Percentiles rank a stretch among this genome's conserved stretches.
Evolutionary conservation across 2,329 filamentous ascomycete species (phyloP).

Genomic region (Colletotrichum filicis): DNA sequence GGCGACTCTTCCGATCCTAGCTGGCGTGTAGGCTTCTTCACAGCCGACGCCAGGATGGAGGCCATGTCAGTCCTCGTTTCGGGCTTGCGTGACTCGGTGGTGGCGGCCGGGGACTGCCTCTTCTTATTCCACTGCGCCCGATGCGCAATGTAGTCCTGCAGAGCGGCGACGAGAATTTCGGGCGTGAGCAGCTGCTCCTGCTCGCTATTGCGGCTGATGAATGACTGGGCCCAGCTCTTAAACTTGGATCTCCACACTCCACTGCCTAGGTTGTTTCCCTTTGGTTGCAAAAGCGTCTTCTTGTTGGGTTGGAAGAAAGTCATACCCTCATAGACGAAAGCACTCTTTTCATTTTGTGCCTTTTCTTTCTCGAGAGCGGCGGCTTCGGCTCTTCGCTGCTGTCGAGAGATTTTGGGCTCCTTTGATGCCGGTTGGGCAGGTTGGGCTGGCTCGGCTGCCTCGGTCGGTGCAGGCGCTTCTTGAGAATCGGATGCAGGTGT

Average conservation of each 20-base stretch:
- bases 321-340: constrained; percentile 20
- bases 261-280: constrained; percentile 20
- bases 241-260: constrained; percentile 46
- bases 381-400: constrained; percentile 4
- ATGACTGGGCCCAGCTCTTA: constrained; percentile 47
- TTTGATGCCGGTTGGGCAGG: neutral
- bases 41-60: constrained; percentile 7
- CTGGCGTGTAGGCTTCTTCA: constrained; percentile 23
- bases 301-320: constrained; percentile 17
- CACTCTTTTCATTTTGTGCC: constrained; percentile 2
- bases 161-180: constrained; percentile 18
- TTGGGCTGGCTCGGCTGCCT: neutral
- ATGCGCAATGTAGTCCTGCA: constrained; percentile 17
- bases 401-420: constrained; percentile 2
- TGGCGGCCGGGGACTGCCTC: constrained; percentile 9
- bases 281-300: constrained; percentile 24
- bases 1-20: constrained; percentile 13
- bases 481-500: neutral
- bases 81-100: constrained; percentile 18
- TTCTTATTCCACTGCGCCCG: constrained; percentile 28
- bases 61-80: constrained; percentile 25
- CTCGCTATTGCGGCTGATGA: constrained; percentile 36
- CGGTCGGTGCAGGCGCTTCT: neutral
- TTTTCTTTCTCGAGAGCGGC: constrained; percentile 14
- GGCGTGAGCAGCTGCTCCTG: constrained; percentile 23